A percentile compares a stretch with the other conserved stretches of the same genome.
Evolutionary conservation across 352 stramenopile genomes (phyloP).

Genomic region (Pythium utonaiense): DNA sequence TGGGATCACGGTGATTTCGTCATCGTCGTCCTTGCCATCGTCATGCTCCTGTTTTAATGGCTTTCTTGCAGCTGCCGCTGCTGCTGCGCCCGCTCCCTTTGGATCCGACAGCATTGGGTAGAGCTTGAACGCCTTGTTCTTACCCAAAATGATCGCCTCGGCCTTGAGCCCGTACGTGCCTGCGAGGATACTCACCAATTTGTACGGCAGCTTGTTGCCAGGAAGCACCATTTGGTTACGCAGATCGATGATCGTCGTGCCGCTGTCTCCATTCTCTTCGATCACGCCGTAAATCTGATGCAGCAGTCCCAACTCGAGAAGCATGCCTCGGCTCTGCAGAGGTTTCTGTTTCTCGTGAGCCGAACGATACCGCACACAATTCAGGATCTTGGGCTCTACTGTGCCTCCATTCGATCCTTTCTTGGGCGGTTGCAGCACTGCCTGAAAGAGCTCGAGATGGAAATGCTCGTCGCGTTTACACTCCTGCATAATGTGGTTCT

Average conservation of each 20-base stretch:
- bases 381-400: slow-evolving; percentile 72
- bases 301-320: slow-evolving; percentile 63
- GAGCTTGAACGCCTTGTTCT: slow-evolving; percentile 78
- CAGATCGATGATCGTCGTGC: slow-evolving; percentile 72
- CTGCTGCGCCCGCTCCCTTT: slow-evolving; percentile 2
- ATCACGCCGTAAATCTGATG: slow-evolving; percentile 73
- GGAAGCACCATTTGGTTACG: slow-evolving; percentile 67
- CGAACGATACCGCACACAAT: slow-evolving; percentile 71
- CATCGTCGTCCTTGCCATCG: slow-evolving; percentile 6
- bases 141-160: slow-evolving; percentile 72
- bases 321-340: slow-evolving; percentile 32
- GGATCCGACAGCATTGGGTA: slow-evolving; percentile 33
- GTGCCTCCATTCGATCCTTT: slow-evolving; percentile 19
- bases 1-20: slow-evolving; percentile 22
- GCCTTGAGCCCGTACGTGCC: slow-evolving; percentile 69
- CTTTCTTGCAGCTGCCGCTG: neutral
- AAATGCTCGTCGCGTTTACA: slow-evolving; percentile 57
- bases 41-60: neutral
- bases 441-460: slow-evolving; percentile 70
- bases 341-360: slow-evolving; percentile 4
- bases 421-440: slow-evolving; percentile 58
- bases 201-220: slow-evolving; percentile 76
- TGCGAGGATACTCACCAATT: slow-evolving; percentile 61
- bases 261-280: slow-evolving; percentile 55
- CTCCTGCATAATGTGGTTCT: slow-evolving; percentile 65